Conservation (phyloP, 1,139 yeast genomes). For the Lodderomyces beijingensis region DNA sequence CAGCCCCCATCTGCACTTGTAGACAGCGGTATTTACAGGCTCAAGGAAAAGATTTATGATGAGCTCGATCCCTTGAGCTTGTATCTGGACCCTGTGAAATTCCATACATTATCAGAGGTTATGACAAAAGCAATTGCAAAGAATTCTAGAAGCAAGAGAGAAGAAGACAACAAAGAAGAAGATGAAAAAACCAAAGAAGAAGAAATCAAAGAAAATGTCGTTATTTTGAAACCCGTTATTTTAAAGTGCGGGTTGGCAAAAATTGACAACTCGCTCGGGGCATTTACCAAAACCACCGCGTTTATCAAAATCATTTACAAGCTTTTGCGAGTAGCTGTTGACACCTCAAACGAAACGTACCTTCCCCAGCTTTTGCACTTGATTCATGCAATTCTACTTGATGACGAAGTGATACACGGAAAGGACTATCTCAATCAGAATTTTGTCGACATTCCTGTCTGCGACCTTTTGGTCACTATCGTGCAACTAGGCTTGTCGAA, state of each 20-base stretch:
- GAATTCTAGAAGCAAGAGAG: slow-evolving; percentile 23
- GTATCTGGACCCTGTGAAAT: slow-evolving; percentile 30
- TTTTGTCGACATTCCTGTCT: slow-evolving; percentile 53
- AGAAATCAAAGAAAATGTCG: not conserved
- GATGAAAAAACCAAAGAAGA: not conserved
- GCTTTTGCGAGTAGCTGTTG: slow-evolving; percentile 48
- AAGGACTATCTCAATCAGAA: slow-evolving; percentile 33
- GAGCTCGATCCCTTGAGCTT: slow-evolving; percentile 37
- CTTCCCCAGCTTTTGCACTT: slow-evolving; percentile 61
- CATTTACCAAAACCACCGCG: slow-evolving; percentile 45
- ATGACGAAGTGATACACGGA: slow-evolving; percentile 46
- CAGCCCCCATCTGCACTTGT: slow-evolving; percentile 37
- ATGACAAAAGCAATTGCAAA: slow-evolving; percentile 25
- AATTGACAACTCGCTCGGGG: slow-evolving; percentile 39
- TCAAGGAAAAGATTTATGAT: slow-evolving; percentile 36
- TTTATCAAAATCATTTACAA: slow-evolving; percentile 59
- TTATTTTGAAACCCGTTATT: slow-evolving; percentile 33
- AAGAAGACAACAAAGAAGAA: slow-evolving; percentile 18
- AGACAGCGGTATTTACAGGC: slow-evolving; percentile 42
- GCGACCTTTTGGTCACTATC: slow-evolving; percentile 50
- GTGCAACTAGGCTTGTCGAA: slow-evolving; percentile 50
- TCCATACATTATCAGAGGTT: slow-evolving; percentile 32
- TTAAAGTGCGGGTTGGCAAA: slow-evolving; percentile 35
- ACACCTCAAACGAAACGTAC: slow-evolving; percentile 47
- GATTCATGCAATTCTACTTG: slow-evolving; percentile 59